Percentiles rank a stretch among this genome's conserved stretches.
Conservation (phyloP, 352 stramenopile genomes). For the Phytophthora boehmeriae region DNA sequence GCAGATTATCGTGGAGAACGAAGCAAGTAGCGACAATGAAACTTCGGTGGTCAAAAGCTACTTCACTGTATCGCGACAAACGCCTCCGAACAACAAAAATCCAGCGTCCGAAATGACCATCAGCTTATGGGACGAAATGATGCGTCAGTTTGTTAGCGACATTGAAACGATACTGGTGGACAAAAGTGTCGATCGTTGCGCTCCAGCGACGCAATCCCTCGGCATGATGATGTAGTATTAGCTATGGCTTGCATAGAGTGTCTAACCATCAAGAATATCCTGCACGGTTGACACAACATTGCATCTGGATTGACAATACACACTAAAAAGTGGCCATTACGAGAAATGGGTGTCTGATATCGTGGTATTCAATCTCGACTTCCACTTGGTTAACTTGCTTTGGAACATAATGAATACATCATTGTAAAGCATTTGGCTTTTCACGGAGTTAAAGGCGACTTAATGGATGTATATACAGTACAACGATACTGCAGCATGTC, state of each 20-base stretch:
- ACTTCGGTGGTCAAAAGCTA: constrained; percentile 13
- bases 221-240: neutral
- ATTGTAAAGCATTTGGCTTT: too few relatives aligned
- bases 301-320: neutral
- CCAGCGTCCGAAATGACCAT: constrained; percentile 3
- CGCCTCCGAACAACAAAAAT: neutral
- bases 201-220: neutral
- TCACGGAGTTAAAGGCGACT: constrained; percentile 1
- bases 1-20: neutral
- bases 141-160: constrained; percentile 6
- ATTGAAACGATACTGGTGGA: constrained; percentile 2
- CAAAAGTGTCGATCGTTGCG: neutral
- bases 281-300: neutral
- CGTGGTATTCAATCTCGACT: too few relatives aligned
- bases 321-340: neutral
- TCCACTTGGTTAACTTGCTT: too few relatives aligned
- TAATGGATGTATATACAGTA: neutral
- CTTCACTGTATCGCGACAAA: constrained; percentile 6
- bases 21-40: neutral
- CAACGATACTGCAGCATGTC: neutral
- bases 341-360: neutral
- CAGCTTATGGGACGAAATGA: constrained; percentile 8
- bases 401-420: neutral
- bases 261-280: neutral
- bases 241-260: neutral